Evolutionary conservation across 768 basidiomycete species (phyloP).

Genomic region (Tylopilus cervinicoccineus): DNA sequence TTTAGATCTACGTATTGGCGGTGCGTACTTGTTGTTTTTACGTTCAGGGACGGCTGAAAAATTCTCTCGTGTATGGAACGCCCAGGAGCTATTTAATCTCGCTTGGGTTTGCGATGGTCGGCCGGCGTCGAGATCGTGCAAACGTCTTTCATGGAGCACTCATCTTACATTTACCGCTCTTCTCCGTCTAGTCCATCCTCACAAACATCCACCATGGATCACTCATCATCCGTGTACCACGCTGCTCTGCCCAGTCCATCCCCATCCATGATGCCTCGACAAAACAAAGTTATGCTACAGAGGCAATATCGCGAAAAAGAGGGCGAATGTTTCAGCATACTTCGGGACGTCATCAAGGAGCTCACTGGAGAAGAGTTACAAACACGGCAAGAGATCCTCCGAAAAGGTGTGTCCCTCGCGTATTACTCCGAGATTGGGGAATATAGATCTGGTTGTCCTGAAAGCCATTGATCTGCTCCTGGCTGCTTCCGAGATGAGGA

Average conservation of each 20-base stretch:
- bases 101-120: not conserved
- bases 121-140: not conserved
- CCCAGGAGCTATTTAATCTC: slow-evolving; percentile 8
- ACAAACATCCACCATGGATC: slow-evolving; percentile 2
- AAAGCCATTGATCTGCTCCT: slow-evolving; percentile 13
- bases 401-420: slow-evolving; percentile 10
- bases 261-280: not conserved
- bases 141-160: not conserved
- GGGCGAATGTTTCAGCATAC: slow-evolving; percentile 17
- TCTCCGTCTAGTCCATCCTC: not conserved
- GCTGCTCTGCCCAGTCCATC: not conserved
- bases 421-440: not conserved
- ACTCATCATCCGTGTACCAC: not conserved
- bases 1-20: not conserved
- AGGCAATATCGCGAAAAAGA: slow-evolving; percentile 22
- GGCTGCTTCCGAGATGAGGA: not conserved
- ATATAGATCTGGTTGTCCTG: not conserved
- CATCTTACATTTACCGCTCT: not conserved
- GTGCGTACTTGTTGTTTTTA: slow-evolving; percentile 1
- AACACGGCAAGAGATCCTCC: slow-evolving; percentile 22
- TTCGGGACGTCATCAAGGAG: slow-evolving; percentile 16
- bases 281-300: slow-evolving; percentile 13
- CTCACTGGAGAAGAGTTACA: slow-evolving; percentile 13
- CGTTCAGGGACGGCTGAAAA: not conserved
- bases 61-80: not conserved